A percentile compares a stretch with the other conserved stretches of the same genome.
Evolutionary conservation across 352 stramenopile genomes (phyloP).

Genomic region (Globisporangium sylvaticum): DNA sequence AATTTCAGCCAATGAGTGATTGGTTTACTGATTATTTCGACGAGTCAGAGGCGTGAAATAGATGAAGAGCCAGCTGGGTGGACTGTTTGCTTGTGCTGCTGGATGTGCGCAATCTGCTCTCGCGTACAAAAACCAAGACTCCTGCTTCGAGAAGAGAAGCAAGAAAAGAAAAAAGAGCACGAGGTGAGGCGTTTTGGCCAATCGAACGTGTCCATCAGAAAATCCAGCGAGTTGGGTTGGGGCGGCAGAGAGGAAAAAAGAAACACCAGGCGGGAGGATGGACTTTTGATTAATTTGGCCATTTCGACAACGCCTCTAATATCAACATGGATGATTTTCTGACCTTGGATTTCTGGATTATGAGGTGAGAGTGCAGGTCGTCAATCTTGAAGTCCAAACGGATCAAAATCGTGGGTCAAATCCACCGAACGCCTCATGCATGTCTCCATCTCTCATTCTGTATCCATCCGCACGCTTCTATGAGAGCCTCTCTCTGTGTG

Average conservation of each 20-base stretch:
- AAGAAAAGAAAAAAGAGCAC: neutral
- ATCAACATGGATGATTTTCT: neutral
- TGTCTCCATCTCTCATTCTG: neutral
- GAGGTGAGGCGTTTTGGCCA: neutral
- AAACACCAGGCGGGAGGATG: neutral
- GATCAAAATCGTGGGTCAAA: neutral
- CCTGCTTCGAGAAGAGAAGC: neutral
- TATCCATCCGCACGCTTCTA: too few relatives aligned
- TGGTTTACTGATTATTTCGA: neutral
- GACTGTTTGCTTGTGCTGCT: neutral
- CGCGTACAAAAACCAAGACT: neutral
- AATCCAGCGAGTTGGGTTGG: neutral
- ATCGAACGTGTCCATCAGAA: neutral
- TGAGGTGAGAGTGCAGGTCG: neutral
- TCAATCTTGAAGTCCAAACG: neutral
- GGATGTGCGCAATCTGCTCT: neutral
- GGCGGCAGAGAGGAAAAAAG: neutral
- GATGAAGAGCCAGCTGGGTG: neutral
- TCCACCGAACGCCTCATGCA: neutral
- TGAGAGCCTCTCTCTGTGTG: neutral
- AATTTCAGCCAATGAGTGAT: neutral
- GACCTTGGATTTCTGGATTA: neutral
- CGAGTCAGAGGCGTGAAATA: neutral
- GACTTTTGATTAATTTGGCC: neutral
- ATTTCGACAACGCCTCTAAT: neutral